Evolutionary conservation across 768 basidiomycete genomes (phyloP).

Genomic region (Naganishia kalamii): DNA sequence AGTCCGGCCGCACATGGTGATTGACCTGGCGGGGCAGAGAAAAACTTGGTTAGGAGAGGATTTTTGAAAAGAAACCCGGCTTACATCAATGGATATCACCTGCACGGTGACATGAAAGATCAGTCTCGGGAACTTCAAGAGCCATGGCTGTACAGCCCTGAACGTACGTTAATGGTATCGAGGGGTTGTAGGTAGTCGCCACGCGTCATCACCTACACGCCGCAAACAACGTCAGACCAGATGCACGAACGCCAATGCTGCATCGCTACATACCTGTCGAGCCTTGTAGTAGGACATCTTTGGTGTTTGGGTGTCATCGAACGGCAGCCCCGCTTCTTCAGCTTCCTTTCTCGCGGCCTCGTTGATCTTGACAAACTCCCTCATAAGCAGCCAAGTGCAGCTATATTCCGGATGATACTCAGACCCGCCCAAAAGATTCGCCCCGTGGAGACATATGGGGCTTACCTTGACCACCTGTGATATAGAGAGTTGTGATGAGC

Average conservation of each 20-base stretch:
- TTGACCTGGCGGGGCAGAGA: conserved; percentile 51
- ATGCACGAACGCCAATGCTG: neutral
- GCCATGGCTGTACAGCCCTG: neutral
- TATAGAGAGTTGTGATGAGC: too few relatives aligned
- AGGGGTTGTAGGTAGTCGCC: conserved; percentile 67
- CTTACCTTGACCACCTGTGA: conserved; percentile 25
- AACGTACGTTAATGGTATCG: conserved; percentile 49
- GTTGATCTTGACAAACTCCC: conserved; percentile 64
- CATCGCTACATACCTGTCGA: conserved; percentile 6
- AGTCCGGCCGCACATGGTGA: conserved; percentile 73
- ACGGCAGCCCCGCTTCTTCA: conserved; percentile 15
- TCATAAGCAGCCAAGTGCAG: conserved; percentile 72
- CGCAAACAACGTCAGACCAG: neutral
- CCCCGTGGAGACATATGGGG: neutral
- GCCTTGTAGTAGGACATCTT: conserved; percentile 22
- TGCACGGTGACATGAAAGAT: conserved; percentile 34
- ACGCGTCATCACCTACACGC: conserved; percentile 6
- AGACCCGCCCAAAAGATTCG: conserved; percentile 17
- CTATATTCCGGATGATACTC: conserved; percentile 70
- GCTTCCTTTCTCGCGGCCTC: conserved; percentile 23
- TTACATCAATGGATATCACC: conserved; percentile 72
- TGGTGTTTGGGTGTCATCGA: conserved; percentile 14
- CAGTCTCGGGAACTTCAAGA: neutral
- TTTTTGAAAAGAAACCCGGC: conserved; percentile 33
- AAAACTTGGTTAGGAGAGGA: neutral